Conservation (phyloP, 371 early-diverging fungal genomes). For the Zopfochytrium polystomum region DNA sequence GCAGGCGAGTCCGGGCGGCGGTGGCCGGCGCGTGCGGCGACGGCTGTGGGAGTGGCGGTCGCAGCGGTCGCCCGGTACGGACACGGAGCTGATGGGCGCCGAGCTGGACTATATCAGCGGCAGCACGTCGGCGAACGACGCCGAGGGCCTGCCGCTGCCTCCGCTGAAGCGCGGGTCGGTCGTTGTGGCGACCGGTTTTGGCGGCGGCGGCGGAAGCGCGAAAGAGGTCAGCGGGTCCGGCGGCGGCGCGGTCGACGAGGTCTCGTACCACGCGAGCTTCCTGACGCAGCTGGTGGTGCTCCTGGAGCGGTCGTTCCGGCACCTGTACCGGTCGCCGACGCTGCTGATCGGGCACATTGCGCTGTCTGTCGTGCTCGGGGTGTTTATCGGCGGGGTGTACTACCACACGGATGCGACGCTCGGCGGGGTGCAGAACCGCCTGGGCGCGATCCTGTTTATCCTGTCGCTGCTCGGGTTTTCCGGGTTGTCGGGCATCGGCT, state of each 20-base stretch:
- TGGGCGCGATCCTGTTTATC: constrained; percentile 37
- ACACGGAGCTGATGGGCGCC: background rate
- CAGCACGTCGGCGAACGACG: background rate
- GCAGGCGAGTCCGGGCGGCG: too few relatives aligned
- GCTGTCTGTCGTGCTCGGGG: constrained; percentile 29
- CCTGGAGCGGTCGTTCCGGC: constrained; percentile 26
- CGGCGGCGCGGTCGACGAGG: too few relatives aligned
- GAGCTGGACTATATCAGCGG: background rate
- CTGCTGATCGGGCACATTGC: constrained; percentile 29
- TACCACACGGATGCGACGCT: constrained; percentile 31
- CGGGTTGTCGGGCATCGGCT: constrained; percentile 37
- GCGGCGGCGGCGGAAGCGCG: too few relatives aligned
- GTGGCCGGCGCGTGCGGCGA: background rate
- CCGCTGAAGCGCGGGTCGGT: too few relatives aligned
- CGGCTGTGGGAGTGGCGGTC: background rate
- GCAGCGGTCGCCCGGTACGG: background rate
- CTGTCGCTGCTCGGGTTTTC: constrained; percentile 37
- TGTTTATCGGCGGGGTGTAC: constrained; percentile 40
- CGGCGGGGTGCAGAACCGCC: constrained; percentile 40
- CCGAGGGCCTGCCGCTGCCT: too few relatives aligned
- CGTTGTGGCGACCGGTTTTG: too few relatives aligned
- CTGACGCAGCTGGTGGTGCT: constrained; percentile 28
- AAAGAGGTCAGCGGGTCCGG: too few relatives aligned
- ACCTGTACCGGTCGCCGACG: constrained; percentile 24
- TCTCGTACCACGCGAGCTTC: too few relatives aligned